A percentile compares a stretch with the other conserved stretches of the same genome.
phyloP scores from a whole-genome alignment of 2,329 filamentous ascomycete genomes.

The Blumeriella jaapii region DNA sequence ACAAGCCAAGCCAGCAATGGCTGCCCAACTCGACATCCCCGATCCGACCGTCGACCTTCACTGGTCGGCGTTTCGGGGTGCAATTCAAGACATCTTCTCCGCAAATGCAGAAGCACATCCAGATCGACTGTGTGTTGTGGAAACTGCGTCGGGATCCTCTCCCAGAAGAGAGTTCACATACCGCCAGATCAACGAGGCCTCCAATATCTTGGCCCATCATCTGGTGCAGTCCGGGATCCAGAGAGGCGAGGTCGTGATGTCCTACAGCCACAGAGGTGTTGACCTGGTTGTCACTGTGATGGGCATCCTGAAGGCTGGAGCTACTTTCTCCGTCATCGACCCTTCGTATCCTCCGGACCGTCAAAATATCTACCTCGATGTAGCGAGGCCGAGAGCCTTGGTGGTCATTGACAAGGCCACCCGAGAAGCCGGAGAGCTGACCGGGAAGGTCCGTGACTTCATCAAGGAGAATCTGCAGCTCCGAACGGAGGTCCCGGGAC shows the following conservation, averaged over 20 bases:
- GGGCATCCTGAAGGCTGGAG: constrained; percentile 53
- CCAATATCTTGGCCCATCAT: constrained; percentile 71
- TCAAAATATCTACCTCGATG: constrained; percentile 74
- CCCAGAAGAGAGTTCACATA: constrained; percentile 67
- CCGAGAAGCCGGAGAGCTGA: constrained; percentile 52
- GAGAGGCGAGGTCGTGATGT: constrained; percentile 84
- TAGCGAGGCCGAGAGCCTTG: constrained; percentile 61
- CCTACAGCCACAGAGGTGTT: constrained; percentile 74
- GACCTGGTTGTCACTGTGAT: constrained; percentile 70
- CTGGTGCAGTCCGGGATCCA: constrained; percentile 61
- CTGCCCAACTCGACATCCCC: constrained; percentile 27
- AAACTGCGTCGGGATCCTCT: constrained; percentile 41
- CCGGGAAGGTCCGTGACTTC: constrained; percentile 47
- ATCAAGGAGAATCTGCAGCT: constrained; percentile 63
- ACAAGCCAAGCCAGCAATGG: constrained; percentile 8
- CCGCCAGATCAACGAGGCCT: constrained; percentile 72
- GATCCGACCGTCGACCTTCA: constrained; percentile 46
- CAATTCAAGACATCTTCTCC: constrained; percentile 49
- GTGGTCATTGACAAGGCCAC: constrained; percentile 64
- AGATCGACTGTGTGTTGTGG: constrained; percentile 54
- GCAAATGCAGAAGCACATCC: constrained; percentile 51
- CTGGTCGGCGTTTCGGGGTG: constrained; percentile 46
- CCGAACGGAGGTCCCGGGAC: constrained; percentile 61
- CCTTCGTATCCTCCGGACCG: constrained; percentile 71
- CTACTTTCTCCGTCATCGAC: constrained; percentile 58